These are phyloP conservation scores for Aphanocladium album DNA, from an alignment of 2,329 filamentous ascomycete genomes.

Conservation along the genomic window DNA sequence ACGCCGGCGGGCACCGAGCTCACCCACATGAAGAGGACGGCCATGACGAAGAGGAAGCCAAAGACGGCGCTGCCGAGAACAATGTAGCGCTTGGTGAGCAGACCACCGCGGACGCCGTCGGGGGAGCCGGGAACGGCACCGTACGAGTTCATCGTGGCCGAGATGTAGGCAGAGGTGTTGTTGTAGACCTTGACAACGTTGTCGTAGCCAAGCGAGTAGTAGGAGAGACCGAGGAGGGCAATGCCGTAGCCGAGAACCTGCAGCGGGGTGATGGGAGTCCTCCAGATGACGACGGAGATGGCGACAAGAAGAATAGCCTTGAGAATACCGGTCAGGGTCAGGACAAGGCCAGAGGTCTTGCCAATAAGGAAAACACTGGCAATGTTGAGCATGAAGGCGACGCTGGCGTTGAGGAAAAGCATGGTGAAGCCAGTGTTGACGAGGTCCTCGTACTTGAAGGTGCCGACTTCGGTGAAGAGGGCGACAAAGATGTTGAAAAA, in stretches of 20 bases:
- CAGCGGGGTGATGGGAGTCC: conserved; percentile 62
- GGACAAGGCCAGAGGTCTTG: conserved; percentile 79
- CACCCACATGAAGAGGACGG: conserved; percentile 12
- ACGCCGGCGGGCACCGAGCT: conserved; percentile 2
- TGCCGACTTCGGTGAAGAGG: conserved; percentile 62
- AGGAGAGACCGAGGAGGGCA: conserved; percentile 49
- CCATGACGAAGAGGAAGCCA: conserved; percentile 22
- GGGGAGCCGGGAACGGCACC: conserved; percentile 14
- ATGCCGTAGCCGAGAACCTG: conserved; percentile 76
- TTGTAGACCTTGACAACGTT: conserved; percentile 24
- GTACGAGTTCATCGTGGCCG: conserved; percentile 19
- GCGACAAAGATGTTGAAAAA: conserved; percentile 72
- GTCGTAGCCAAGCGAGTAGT: conserved; percentile 43
- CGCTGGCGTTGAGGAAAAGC: conserved; percentile 66
- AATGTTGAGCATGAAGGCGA: conserved; percentile 77
- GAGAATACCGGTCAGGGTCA: conserved; percentile 79
- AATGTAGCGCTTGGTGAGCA: conserved; percentile 16
- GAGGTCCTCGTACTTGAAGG: conserved; percentile 61
- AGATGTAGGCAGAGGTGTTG: conserved; percentile 21
- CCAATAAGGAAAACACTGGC: conserved; percentile 86
- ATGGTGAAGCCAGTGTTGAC: conserved; percentile 59
- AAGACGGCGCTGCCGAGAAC: conserved; percentile 22
- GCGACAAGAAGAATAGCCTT: conserved; percentile 82
- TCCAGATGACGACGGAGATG: conserved; percentile 73
- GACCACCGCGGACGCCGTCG: conserved; percentile 15